Evolutionary conservation across 495 filamentous ascomycete genomes (phyloP), one percentile per base, ranked within the genome.

Genomic region (Hypoxylon fragiforme): DNA sequence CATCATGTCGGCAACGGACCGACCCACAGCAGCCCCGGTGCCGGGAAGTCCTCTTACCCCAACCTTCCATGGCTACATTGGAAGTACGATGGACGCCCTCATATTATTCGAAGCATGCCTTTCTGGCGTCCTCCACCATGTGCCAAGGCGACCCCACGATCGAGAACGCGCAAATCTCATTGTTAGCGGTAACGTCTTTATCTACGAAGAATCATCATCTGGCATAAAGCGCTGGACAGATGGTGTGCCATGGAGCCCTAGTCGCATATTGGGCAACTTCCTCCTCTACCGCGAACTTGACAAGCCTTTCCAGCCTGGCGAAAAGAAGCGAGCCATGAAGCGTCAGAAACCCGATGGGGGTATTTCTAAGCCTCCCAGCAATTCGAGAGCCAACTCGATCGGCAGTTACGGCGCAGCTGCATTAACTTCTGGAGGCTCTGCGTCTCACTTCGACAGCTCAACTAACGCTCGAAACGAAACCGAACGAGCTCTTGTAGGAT

Each of bases 201-300:
- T 96, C 57, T 96, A 95, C 70, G 89, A 94, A 64, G 90, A 95
- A 65, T 83, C 87, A 47, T 84, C 87, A 0, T 92, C 91, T 1
- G 89, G 88, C 1, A 95, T 96, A 70, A 95, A 92, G 72, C 81
- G 92, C 32, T 96, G 92, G 92, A 96, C 92, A 0, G 92, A 97
- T 66, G 90, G 91, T 2, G 80, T 89, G 9, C 83, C 83, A 13
- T 96, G 92, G 92, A 92, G 88, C 62, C 91, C 92, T 0, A 95
- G 91, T 67, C 85, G 92, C 12, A 92, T 96, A 26, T 72, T 94
- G 36, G 87, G 85, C 35, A 95, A 96, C 61, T 95, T 91, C 61
- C 81, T 96, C 22, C 80, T 97, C 54, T 97, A 97, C 66, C 86
- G 92, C 15, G 89, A 97, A 63, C 76, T 95, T 26, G 83, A 90